Evolutionary conservation across 768 basidiomycete genomes (phyloP), one percentile per base, ranked within the genome.

Genomic region (Pleurotus ostreatus): DNA sequence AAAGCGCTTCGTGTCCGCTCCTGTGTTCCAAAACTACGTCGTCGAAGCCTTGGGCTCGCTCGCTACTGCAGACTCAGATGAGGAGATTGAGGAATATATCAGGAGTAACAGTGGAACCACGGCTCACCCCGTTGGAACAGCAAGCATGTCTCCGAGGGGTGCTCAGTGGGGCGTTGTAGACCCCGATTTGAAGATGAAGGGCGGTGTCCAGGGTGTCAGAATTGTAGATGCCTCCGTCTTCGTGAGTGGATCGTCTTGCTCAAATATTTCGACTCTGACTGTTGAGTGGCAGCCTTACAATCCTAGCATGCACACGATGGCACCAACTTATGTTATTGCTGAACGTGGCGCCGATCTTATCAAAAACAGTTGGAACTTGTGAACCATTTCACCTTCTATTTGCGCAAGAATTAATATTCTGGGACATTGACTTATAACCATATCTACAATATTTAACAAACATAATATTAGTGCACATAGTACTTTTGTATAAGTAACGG

Each of bases 171-270:
- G 75, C 22, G 75, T 74, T 18, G 70, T 75, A 13, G 69, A 75
- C 54, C 66, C 72, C 8, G 64, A 74, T 52, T 61, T 78, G 26
- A 60, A 54, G 3, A 67, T 78, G 6, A 76, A 77, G 57, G 68
- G 70, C 3, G 68, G 69, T 3, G 60, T 63, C 1, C 9, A 16
- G 3, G 70, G 65, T 26, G 45, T 73, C 38, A 55, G 71, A 1
- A 61, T 73, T 46, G 66, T 72, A 12, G 70, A 72, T 57, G 68
- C 67, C 0, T 68, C 67, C 13, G 63, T 70, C 56, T 58, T 70
- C 57, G 74, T 72, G 49, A 59, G 72, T 59, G 48, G 9, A 34
- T 34, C 9, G 11, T 34, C 30, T 25, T 34, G 30, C 11, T 34
- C 11, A 2, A 0, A 34, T 9, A 2, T 4, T 34, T 11, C 30